Evolutionary conservation across 257 asterid species (phyloP).

Genomic region (Penstemon barbatus): DNA sequence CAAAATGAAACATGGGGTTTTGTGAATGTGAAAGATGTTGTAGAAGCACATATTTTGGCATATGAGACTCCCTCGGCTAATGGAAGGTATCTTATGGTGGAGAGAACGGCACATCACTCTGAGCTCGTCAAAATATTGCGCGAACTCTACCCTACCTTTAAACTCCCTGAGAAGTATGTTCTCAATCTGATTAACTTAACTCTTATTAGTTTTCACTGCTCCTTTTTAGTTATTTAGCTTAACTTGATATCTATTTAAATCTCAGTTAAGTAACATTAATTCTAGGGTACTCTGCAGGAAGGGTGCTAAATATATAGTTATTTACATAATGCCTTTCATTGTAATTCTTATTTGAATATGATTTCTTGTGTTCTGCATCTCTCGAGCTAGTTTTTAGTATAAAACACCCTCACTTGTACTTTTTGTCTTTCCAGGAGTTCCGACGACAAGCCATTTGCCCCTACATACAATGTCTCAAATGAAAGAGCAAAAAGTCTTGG

Average conservation of each 20-base stretch:
- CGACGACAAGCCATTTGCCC: conserved; percentile 44
- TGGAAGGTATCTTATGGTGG: conserved; percentile 59
- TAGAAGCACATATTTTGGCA: conserved; percentile 54
- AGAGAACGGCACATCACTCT: conserved; percentile 51
- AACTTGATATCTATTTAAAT: neutral
- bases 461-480: conserved; percentile 45
- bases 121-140: conserved; percentile 42
- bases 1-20: conserved; percentile 40
- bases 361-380: neutral
- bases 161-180: conserved; percentile 55
- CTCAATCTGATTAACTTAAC: neutral
- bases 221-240: neutral
- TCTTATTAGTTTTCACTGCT: neutral
- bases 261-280: too few relatives aligned
- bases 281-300: too few relatives aligned
- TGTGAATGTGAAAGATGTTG: conserved; percentile 62
- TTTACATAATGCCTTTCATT: neutral
- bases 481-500: conserved; percentile 50
- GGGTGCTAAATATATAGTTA: too few relatives aligned
- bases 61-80: conserved; percentile 57
- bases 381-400: neutral
- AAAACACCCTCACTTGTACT: too few relatives aligned
- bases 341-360: neutral
- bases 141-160: conserved; percentile 41
- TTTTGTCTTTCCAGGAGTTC: conserved; percentile 38